These are phyloP conservation scores for Silene latifolia DNA, from an alignment of 148 eudicot species.

Conservation along the genomic window DNA sequence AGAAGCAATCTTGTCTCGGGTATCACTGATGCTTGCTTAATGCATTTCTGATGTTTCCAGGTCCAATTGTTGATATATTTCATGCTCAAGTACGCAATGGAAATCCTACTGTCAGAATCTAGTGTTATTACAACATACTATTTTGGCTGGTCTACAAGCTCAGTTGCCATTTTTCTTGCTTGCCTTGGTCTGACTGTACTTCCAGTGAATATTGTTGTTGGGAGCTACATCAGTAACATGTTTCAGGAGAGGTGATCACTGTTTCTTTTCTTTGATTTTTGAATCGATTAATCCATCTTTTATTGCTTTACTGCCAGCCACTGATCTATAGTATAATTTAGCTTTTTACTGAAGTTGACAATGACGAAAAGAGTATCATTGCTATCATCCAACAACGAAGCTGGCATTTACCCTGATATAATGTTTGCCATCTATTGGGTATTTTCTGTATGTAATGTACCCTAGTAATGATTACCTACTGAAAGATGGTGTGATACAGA, in stretches of 20 bases:
- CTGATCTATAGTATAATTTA: too few species aligned
- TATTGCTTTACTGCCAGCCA: background rate
- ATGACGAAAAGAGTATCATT: too few species aligned
- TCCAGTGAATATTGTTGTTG: constrained; percentile 74
- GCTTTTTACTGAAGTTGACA: too few species aligned
- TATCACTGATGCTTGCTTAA: constrained; percentile 1
- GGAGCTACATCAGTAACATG: constrained; percentile 88
- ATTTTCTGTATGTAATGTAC: background rate
- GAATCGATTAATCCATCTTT: background rate
- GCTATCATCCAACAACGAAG: too few species aligned
- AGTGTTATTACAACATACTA: constrained; percentile 77
- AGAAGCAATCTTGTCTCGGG: too few species aligned
- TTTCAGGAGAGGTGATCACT: constrained; percentile 72
- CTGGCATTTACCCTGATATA: background rate
- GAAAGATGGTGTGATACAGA: too few species aligned
- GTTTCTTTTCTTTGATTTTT: background rate
- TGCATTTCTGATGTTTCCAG: constrained; percentile 32
- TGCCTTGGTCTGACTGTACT: constrained; percentile 79
- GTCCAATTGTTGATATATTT: constrained; percentile 86
- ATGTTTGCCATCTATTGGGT: background rate
- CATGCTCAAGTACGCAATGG: constrained; percentile 87
- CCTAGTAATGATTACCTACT: background rate
- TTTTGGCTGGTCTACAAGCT: constrained; percentile 67
- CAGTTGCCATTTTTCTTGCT: constrained; percentile 75
- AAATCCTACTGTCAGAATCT: constrained; percentile 74